Evolutionary conservation across 768 basidiomycete species (phyloP), one percentile per base, ranked within the genome.

Genomic region (Hericium rajendrae): DNA sequence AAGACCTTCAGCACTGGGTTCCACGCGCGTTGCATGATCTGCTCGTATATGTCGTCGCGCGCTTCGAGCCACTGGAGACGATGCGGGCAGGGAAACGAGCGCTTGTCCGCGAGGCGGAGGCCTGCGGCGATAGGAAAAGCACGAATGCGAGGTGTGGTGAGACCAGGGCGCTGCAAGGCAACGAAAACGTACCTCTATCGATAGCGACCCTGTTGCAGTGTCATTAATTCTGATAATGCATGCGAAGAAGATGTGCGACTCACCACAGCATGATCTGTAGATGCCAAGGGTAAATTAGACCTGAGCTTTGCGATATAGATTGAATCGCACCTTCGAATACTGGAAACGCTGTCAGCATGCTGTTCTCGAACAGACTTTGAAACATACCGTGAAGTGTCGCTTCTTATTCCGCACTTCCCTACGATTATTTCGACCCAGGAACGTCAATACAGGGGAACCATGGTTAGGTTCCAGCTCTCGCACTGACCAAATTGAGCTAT

Each of bases 321-420:
- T n/a, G 13, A 15, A 13, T 13, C 20, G 24, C 60, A 83, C 85
- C 80, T 92, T 92, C 56, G 88, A 91, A 67, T 92, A 93, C 83
- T 87, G 60, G 0, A 16, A 57, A 38, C 40, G 28, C 15, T 18
- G 28, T 54, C 55, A 51, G 54, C 8, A 26, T 6, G 0, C 20
- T 15, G 15, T 46, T 20, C n/a, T 40, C 18, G 6, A 16, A 18
- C 20, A 15, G n/a, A n/a, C 16, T 6, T 32, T 11, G 18, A 18
- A 11, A 73, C 84, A 52, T 60, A 88, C 88, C 41, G 92, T 88
- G 66, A 94, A 95, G 64, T 94, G 85, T 52, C 87, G 80, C 69
- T 87, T 82, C 69, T 83, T 82, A 61, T 87, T 86, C 58, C 94
- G 78, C 16, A 97, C 94, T 73, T 97, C 94, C 93, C 89, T 91